Percentiles rank a stretch among this genome's conserved stretches.
phyloP scores from a whole-genome alignment of 441 rosid species.

The Brassica balearica region DNA sequence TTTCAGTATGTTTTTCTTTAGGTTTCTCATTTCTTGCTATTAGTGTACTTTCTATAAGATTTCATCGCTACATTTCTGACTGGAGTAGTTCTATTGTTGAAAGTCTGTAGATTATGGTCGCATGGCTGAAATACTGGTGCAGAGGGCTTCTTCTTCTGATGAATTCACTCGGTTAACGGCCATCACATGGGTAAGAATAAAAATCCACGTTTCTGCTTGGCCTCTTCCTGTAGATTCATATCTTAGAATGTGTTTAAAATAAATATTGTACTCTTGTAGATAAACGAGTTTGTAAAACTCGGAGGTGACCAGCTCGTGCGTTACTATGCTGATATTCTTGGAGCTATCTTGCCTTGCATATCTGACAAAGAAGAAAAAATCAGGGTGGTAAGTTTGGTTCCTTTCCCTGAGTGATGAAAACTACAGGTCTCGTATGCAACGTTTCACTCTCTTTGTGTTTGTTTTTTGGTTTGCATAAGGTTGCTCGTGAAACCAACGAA shows the following conservation, averaged over 20 bases:
- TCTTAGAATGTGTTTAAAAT: not conserved
- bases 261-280: conserved; percentile 52
- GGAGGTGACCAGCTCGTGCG: conserved; percentile 99
- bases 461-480: conserved; percentile 51
- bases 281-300: conserved; percentile 98
- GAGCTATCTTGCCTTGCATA: conserved; percentile 97
- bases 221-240: conserved; percentile 20
- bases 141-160: conserved; percentile 93
- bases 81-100: too few relatives aligned
- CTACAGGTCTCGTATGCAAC: conserved; percentile 11
- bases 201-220: conserved; percentile 7
- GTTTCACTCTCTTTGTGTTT: conserved; percentile 22
- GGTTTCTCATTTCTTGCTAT: too few relatives aligned
- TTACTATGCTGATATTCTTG: conserved; percentile 94
- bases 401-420: conserved; percentile 15
- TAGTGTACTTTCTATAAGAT: too few relatives aligned
- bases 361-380: conserved; percentile 99
- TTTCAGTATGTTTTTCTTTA: too few relatives aligned
- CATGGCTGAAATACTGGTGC: conserved; percentile 99
- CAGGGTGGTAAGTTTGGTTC: conserved; percentile 80
- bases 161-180: conserved; percentile 98
- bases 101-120: conserved; percentile 88
- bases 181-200: conserved; percentile 85
- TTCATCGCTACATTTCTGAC: too few relatives aligned
- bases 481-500: conserved; percentile 99